Evolutionary conservation across 1,284 basidiomycete species (phyloP).

Genomic region (Cutaneotrichosporon sp.): DNA sequence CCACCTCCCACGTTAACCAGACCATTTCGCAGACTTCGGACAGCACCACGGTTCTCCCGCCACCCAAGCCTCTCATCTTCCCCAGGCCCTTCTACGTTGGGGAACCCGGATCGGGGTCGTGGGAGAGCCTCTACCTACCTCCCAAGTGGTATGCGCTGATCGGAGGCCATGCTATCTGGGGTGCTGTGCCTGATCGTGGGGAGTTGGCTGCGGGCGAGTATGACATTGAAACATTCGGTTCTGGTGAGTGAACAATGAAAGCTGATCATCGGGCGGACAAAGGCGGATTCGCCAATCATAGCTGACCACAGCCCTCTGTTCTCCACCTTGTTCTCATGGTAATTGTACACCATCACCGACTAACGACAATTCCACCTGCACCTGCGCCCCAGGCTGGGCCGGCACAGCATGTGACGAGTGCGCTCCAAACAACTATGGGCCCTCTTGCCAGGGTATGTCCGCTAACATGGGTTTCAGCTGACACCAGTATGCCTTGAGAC

Average conservation of each 20-base stretch:
- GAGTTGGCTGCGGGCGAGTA: slow-evolving; percentile 22
- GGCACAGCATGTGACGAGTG: slow-evolving; percentile 44
- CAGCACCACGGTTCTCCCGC: slow-evolving; percentile 26
- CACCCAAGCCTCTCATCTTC: slow-evolving; percentile 32
- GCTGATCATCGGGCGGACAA: background rate
- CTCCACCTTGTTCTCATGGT: slow-evolving; percentile 38
- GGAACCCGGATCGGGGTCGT: background rate
- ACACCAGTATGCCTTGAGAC: slow-evolving; percentile 37
- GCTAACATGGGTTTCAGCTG: background rate
- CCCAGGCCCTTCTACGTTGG: slow-evolving; percentile 21
- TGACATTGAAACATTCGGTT: background rate
- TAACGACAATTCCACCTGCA: slow-evolving; percentile 25
- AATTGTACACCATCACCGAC: slow-evolving; percentile 20
- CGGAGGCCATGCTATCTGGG: slow-evolving; percentile 39
- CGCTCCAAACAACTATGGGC: slow-evolving; percentile 43
- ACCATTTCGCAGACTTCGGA: background rate
- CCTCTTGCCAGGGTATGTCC: slow-evolving; percentile 39
- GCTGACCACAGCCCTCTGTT: slow-evolving; percentile 32
- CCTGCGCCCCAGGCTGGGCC: slow-evolving; percentile 39
- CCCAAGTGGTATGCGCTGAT: slow-evolving; percentile 38
- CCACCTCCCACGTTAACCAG: background rate
- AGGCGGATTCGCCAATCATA: background rate
- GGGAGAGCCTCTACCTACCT: slow-evolving; percentile 35
- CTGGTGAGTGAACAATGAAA: slow-evolving; percentile 5
- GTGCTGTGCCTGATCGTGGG: slow-evolving; percentile 30